A percentile compares a stretch with the other conserved stretches of the same genome.
Conservation (phyloP, 495 filamentous ascomycete genomes). For the Xylaria sp. region DNA sequence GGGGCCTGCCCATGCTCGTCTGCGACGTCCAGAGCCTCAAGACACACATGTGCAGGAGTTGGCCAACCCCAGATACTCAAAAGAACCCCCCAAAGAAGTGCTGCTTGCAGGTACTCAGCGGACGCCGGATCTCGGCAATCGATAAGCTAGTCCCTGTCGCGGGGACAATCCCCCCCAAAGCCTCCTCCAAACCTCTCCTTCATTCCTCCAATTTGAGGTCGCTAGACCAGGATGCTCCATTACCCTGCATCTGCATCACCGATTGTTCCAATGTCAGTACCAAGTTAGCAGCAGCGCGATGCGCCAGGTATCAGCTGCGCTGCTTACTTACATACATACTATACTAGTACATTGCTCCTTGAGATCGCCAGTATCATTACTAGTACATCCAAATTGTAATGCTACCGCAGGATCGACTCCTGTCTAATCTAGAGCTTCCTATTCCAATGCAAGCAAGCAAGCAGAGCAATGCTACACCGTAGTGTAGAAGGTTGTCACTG, state of each 20-base stretch:
- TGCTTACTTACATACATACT: background rate
- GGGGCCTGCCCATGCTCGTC: constrained; percentile 2
- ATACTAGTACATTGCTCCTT: background rate
- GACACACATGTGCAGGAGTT: constrained; percentile 9
- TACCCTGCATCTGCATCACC: constrained; percentile 2
- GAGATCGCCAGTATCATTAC: constrained; percentile 17
- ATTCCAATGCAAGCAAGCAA: background rate
- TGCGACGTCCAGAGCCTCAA: constrained; percentile 25
- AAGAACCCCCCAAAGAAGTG: background rate
- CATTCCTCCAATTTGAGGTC: constrained; percentile 8
- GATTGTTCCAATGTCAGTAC: background rate
- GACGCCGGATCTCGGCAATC: constrained; percentile 25
- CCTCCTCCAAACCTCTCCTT: background rate
- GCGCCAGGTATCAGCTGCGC: background rate
- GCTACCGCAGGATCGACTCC: constrained; percentile 14
- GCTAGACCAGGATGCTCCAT: background rate
- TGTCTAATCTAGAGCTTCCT: constrained; percentile 10
- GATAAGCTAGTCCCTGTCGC: constrained; percentile 8
- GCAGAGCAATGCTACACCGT: background rate
- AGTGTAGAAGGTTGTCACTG: background rate
- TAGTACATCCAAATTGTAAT: background rate
- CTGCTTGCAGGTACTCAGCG: background rate
- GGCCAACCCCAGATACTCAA: constrained; percentile 11
- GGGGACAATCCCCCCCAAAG: background rate
- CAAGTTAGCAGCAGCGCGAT: background rate